These are phyloP conservation scores for Amylocystis lapponica DNA, from an alignment of 768 basidiomycete genomes.

Conservation along the genomic window DNA sequence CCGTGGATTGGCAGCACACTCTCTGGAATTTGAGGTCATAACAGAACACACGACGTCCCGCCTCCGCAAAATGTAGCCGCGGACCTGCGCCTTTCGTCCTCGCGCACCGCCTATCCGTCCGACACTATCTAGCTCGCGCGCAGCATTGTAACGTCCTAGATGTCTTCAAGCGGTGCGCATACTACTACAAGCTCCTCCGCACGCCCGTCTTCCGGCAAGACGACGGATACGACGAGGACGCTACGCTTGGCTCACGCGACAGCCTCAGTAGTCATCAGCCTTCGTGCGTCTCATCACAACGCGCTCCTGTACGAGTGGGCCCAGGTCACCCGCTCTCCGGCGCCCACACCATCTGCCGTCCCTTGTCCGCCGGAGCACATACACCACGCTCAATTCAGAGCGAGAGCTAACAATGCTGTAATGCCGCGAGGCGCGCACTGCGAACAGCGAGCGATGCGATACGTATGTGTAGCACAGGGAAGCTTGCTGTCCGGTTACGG, in stretches of 20 bases:
- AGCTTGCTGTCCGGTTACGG: constrained; percentile 63
- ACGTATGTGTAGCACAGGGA: constrained; percentile 60
- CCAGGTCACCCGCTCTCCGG: constrained; percentile 12
- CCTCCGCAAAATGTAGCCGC: constrained; percentile 28
- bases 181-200: constrained; percentile 37
- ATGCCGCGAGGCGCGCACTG: constrained; percentile 10
- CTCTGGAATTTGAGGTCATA: constrained; percentile 26
- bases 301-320: constrained; percentile 20
- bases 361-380: constrained; percentile 17
- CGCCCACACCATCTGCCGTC: constrained; percentile 9
- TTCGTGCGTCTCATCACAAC: constrained; percentile 17
- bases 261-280: constrained; percentile 11
- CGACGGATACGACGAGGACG: constrained; percentile 1
- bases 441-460: constrained; percentile 10
- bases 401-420: neutral
- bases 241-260: neutral
- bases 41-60: constrained; percentile 23
- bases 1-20: constrained; percentile 30
- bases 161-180: constrained; percentile 30
- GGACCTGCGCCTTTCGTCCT: constrained; percentile 6
- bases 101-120: constrained; percentile 15
- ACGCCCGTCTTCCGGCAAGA: constrained; percentile 24
- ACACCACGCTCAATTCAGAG: neutral
- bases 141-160: constrained; percentile 22
- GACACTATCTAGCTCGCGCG: constrained; percentile 28